Base-by-base conservation (phyloP, 176 grass and related monocot species). In the Urochloa ruziziensis region DNA sequence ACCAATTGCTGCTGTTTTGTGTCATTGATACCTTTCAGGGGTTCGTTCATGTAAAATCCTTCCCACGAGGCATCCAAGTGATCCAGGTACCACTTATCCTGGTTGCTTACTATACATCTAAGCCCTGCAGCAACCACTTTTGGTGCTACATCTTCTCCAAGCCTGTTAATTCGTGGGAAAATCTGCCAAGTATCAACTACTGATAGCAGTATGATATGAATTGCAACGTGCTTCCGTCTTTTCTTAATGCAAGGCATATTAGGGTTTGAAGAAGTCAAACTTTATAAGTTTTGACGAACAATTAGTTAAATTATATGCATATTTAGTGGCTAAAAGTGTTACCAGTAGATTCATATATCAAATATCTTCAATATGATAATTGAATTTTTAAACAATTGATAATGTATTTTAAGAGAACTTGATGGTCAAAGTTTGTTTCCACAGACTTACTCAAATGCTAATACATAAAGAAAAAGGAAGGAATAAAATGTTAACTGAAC, bases 61-160 rank as follows among this genome's bases (percentile, higher is more conserved):
- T 94, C 77, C 94, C 94, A 97, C 67, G 62, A 73, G 37, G 83
- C 66, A 83, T 94, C 87, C 67, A 94, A 73, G 67, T 94, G 90
- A 85, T 97, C 94, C 25, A 97, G 88, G 77, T 97, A 97, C 94
- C 94, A 97, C 65, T 90, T 94, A 63, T 92, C 90, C 80, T 97
- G 92, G 80, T 97, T 91, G 90, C 94, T 97, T 3, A 97, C 83
- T 19, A 97, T 91, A 78, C 94, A 97, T 87, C 92, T 92, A 53
- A 97, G 76, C 42, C 94, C 94, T 69, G 83, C 80, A 56, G 87
- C 81, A 79, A 92, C 94, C 15, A 85, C 92, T 74, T 77, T 80
- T 65, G 86, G 32, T 33, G 92, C 88, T 83, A 97, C 94, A 79
- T 88, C 88, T 39, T 77, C 54, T 69, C 88, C 86, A 24, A 97